Evolutionary conservation across 2,329 filamentous ascomycete genomes (phyloP).

Genomic region (Chalara sp.): DNA sequence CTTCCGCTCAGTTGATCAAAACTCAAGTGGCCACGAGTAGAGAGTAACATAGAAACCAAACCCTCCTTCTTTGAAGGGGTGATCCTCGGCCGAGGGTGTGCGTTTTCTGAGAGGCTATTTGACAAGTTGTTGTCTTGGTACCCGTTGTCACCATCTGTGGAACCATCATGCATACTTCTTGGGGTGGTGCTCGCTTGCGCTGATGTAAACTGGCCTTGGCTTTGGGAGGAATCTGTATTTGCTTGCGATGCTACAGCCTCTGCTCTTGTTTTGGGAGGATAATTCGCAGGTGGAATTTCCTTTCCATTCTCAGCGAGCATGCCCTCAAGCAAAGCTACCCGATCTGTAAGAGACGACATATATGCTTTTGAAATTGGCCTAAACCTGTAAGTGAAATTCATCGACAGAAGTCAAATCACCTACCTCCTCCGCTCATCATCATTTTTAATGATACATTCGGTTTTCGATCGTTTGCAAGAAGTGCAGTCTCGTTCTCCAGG

Average conservation of each 20-base stretch:
- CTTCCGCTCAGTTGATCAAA: conserved; percentile 44
- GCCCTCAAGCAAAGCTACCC: conserved; percentile 43
- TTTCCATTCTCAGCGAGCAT: conserved; percentile 44
- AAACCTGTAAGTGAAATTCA: conserved; percentile 7
- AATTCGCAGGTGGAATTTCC: conserved; percentile 41
- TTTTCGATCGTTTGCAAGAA: conserved; percentile 44
- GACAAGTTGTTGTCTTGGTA: conserved; percentile 6
- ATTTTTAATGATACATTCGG: conserved; percentile 48
- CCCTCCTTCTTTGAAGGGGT: conserved; percentile 37
- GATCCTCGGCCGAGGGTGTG: conserved; percentile 21
- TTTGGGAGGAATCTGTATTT: conserved; percentile 15
- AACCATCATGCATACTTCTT: conserved; percentile 10
- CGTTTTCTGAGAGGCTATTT: conserved; percentile 1
- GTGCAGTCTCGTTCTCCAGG: conserved; percentile 43
- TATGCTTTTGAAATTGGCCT: conserved; percentile 53
- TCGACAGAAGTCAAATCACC: conserved; percentile 12
- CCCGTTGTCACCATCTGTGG: conserved; percentile 12
- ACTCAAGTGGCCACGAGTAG: conserved; percentile 41
- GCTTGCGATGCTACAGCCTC: conserved; percentile 27
- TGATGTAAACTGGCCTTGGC: neutral
- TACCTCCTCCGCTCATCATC: conserved; percentile 49
- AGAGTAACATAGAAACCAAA: conserved; percentile 41
- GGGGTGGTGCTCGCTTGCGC: conserved; percentile 9
- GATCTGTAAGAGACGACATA: conserved; percentile 48
- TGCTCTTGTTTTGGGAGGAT: conserved; percentile 45